These are phyloP conservation scores for Danielia oregonensis DNA, from an alignment of 805 yeast species.

Conservation along the genomic window DNA sequence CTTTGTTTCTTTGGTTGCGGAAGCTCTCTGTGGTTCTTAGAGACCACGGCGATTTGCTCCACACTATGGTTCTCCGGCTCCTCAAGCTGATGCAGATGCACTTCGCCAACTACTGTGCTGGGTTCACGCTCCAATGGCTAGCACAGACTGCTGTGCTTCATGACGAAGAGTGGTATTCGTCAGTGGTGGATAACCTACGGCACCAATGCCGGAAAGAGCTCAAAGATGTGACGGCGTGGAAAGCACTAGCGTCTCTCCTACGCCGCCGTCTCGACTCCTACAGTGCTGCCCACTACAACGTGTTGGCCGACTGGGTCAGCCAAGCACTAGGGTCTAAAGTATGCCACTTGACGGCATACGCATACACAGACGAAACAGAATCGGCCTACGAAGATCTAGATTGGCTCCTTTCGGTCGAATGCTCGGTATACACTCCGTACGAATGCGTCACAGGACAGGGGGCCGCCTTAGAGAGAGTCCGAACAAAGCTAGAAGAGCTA, in stretches of 20 bases:
- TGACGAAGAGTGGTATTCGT: neutral
- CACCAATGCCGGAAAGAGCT: neutral
- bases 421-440: neutral
- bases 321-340: neutral
- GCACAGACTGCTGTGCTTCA: constrained; percentile 4
- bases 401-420: neutral
- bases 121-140: constrained; percentile 30
- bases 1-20: constrained; percentile 32
- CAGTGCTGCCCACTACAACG: neutral
- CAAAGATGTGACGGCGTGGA: constrained; percentile 1
- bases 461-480: too few species aligned
- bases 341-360: too few species aligned
- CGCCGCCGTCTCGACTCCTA: neutral
- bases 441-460: too few species aligned
- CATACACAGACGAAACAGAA: too few species aligned
- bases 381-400: neutral
- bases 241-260: neutral
- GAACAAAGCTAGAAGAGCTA: too few species aligned
- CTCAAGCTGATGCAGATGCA: constrained; percentile 31
- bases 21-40: constrained; percentile 12
- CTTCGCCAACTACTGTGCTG: constrained; percentile 38
- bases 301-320: neutral
- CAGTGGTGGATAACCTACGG: neutral
- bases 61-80: constrained; percentile 8
- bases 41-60: neutral